These are phyloP conservation scores for Phaeotremella skinneri DNA, from an alignment of 768 basidiomycete species.

Conservation along the genomic window DNA sequence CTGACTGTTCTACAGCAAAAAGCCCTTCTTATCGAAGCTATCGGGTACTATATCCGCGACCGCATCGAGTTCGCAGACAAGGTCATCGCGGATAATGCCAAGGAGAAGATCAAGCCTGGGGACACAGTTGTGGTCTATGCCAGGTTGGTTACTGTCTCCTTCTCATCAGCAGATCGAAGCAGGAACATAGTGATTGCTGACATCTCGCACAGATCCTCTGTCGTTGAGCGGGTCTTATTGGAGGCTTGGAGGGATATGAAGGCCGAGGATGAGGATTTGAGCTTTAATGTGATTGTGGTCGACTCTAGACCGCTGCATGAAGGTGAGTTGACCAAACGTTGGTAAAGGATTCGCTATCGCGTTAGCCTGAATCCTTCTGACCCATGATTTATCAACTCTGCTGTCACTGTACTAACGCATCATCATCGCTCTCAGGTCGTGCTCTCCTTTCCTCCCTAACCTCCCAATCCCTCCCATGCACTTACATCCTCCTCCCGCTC, in stretches of 20 bases:
- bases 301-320: constrained; percentile 94
- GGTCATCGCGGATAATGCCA: constrained; percentile 83
- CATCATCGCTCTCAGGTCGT: constrained; percentile 62
- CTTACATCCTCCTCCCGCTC: constrained; percentile 86
- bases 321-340: constrained; percentile 55
- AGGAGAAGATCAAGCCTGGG: constrained; percentile 89
- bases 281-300: constrained; percentile 87
- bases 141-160: constrained; percentile 57
- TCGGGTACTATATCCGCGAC: constrained; percentile 90
- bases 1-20: constrained; percentile 68
- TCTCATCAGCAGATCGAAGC: background rate
- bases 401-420: constrained; percentile 6
- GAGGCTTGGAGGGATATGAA: constrained; percentile 57
- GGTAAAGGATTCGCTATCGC: no score
- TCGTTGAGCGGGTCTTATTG: constrained; percentile 85
- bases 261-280: constrained; percentile 58
- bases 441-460: constrained; percentile 69
- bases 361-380: background rate
- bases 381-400: background rate
- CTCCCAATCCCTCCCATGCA: constrained; percentile 71
- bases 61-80: constrained; percentile 89
- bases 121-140: constrained; percentile 92
- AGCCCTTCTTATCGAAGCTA: constrained; percentile 72
- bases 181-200: background rate
- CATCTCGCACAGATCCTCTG: constrained; percentile 67